These are phyloP conservation scores for Neophaeococcomyces mojaviensis DNA, from an alignment of 2,329 filamentous ascomycete species.

Conservation along the genomic window DNA sequence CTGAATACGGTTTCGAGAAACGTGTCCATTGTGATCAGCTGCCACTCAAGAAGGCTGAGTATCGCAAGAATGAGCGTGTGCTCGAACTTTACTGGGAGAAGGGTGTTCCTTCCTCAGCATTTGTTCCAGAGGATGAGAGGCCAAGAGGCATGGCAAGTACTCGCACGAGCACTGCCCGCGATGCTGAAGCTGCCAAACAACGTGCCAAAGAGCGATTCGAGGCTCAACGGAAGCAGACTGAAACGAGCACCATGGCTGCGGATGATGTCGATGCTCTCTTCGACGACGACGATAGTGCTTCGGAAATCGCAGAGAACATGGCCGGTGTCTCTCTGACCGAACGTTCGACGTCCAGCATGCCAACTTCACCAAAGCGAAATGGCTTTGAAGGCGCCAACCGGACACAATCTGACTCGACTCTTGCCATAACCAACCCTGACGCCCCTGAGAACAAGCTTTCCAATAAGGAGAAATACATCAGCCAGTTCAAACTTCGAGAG, in stretches of 20 bases:
- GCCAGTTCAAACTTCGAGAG: slow-evolving; percentile 80
- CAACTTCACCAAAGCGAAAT: slow-evolving; percentile 77
- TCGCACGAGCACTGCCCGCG: slow-evolving; percentile 65
- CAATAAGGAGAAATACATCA: slow-evolving; percentile 95
- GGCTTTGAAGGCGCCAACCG: slow-evolving; percentile 67
- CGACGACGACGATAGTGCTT: slow-evolving; percentile 81
- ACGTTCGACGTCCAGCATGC: slow-evolving; percentile 89
- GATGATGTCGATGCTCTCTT: slow-evolving; percentile 94
- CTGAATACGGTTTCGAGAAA: slow-evolving; percentile 98
- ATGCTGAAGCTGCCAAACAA: slow-evolving; percentile 75
- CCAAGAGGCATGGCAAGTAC: slow-evolving; percentile 72
- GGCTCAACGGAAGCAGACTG: slow-evolving; percentile 83
- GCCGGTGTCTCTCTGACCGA: slow-evolving; percentile 84
- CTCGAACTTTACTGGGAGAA: slow-evolving; percentile 99
- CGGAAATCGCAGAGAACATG: slow-evolving; percentile 83
- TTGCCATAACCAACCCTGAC: slow-evolving; percentile 60
- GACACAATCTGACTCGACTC: slow-evolving; percentile 89
- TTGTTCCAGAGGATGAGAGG: slow-evolving; percentile 92
- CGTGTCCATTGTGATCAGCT: slow-evolving; percentile 97
- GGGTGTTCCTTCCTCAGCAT: slow-evolving; percentile 91
- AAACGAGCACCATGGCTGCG: slow-evolving; percentile 87
- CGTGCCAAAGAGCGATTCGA: slow-evolving; percentile 82
- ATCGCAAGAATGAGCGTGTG: slow-evolving; percentile 88
- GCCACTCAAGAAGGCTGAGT: slow-evolving; percentile 97
- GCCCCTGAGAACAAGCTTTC: slow-evolving; percentile 70